Conservation (phyloP, 2,329 filamentous ascomycete genomes). For the Xylariomycetidae sp. region DNA sequence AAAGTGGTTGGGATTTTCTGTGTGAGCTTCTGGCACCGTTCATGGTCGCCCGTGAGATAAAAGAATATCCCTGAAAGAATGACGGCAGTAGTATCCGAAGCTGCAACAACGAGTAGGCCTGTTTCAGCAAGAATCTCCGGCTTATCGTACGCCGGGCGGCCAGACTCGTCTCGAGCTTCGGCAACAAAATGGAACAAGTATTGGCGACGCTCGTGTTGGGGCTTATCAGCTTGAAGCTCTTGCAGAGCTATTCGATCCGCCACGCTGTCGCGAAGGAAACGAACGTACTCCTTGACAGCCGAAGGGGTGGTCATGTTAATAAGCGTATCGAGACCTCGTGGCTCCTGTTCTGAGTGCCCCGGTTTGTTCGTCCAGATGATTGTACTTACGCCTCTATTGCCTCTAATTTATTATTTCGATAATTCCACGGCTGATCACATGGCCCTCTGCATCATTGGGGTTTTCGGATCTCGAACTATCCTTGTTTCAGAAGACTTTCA, state of each 20-base stretch:
- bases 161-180: conserved; percentile 13
- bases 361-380: no score
- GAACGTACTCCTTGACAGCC: conserved; percentile 7
- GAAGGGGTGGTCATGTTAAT: conserved; percentile 8
- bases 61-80: conserved; percentile 15
- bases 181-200: conserved; percentile 19
- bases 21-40: conserved; percentile 8
- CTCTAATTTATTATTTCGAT: no score
- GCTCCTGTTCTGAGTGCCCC: no score
- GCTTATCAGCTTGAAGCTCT: conserved; percentile 6
- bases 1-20: conserved; percentile 13
- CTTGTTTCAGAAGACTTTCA: no score
- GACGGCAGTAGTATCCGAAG: conserved; percentile 16
- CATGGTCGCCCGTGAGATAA: conserved; percentile 12
- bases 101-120: conserved; percentile 17
- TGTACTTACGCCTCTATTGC: no score
- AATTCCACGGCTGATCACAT: no score
- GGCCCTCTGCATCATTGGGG: no score
- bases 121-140: conserved; percentile 12
- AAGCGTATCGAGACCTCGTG: conserved; percentile 12
- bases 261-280: conserved; percentile 14
- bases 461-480: no score
- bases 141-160: conserved; percentile 10
- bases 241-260: conserved; percentile 12
- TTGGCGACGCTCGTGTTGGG: conserved; percentile 13